phyloP scores from a whole-genome alignment of 805 yeast genomes.

The Teunomyces cretensis region DNA sequence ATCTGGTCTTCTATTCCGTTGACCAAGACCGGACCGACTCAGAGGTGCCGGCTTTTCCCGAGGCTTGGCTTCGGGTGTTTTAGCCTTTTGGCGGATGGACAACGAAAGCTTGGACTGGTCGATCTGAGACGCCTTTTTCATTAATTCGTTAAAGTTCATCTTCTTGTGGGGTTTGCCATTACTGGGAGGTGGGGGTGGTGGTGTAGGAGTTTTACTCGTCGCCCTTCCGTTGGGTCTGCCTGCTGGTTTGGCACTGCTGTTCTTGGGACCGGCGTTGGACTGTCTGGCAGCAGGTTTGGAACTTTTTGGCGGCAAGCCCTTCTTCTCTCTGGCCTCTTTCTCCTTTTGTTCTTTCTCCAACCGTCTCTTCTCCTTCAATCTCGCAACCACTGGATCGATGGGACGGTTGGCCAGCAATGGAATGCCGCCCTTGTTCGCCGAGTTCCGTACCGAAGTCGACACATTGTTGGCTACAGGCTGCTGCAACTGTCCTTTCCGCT shows the following conservation, averaged over 20 bases:
- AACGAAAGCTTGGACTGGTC: conserved; percentile 47
- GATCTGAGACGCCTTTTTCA: conserved; percentile 65
- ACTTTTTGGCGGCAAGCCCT: conserved; percentile 30
- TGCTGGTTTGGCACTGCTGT: background rate
- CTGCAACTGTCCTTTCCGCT: conserved; percentile 27
- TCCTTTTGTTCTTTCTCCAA: conserved; percentile 49
- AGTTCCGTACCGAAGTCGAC: background rate
- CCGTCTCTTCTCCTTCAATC: conserved; percentile 65
- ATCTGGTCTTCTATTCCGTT: background rate
- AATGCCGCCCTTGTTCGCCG: background rate
- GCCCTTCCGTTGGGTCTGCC: conserved; percentile 4
- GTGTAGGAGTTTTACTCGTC: conserved; percentile 8
- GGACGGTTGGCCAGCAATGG: conserved; percentile 16
- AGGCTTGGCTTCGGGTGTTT: conserved; percentile 27
- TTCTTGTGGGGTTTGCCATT: conserved; percentile 35
- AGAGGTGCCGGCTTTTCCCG: background rate
- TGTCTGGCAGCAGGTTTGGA: conserved; percentile 11
- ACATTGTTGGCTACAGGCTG: background rate
- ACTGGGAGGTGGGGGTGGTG: conserved; percentile 10
- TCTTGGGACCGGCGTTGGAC: conserved; percentile 1
- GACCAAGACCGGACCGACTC: background rate
- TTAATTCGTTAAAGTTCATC: conserved; percentile 62
- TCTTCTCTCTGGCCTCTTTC: conserved; percentile 31
- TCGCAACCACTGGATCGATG: conserved; percentile 69
- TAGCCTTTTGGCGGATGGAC: conserved; percentile 34